A percentile compares a stretch with the other conserved stretches of the same genome.
Evolutionary conservation across 495 filamentous ascomycete genomes (phyloP).

Genomic region (Antarctomyces pellizariae): DNA sequence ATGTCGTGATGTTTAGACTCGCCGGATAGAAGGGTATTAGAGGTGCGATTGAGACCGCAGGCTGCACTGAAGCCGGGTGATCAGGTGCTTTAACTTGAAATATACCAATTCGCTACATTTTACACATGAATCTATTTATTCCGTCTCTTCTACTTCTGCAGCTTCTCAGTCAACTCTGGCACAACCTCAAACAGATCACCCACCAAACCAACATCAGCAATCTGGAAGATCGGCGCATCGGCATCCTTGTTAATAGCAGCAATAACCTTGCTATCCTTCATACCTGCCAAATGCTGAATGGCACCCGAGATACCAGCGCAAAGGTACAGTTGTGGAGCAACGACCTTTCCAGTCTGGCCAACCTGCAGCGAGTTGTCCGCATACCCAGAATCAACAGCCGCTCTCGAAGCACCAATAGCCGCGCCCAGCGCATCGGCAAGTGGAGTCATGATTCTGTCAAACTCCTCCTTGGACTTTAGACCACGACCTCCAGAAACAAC

Average conservation of each 20-base stretch:
- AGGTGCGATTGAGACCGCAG: no score
- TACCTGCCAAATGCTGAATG: slow-evolving; percentile 95
- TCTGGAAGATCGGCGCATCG: slow-evolving; percentile 94
- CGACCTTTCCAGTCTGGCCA: slow-evolving; percentile 95
- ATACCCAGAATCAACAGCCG: slow-evolving; percentile 91
- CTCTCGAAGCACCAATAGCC: slow-evolving; percentile 81
- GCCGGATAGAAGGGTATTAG: no score
- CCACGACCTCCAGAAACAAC: slow-evolving; percentile 92
- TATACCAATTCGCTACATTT: no score
- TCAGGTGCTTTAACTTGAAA: no score
- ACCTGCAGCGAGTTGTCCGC: slow-evolving; percentile 99
- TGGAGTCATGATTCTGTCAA: slow-evolving; percentile 75
- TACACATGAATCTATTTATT: no score
- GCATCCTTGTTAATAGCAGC: slow-evolving; percentile 95
- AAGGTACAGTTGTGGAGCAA: slow-evolving; percentile 86
- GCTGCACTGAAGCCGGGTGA: no score
- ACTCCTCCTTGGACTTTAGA: slow-evolving; percentile 91
- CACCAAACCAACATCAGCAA: slow-evolving; percentile 86
- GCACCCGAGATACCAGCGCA: slow-evolving; percentile 90
- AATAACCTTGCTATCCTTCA: slow-evolving; percentile 99
- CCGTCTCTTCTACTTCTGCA: slow-evolving; percentile 46
- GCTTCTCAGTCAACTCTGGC: slow-evolving; percentile 87
- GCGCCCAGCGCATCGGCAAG: slow-evolving; percentile 81
- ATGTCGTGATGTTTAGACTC: no score
- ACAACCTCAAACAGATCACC: slow-evolving; percentile 91